These are phyloP conservation scores for Fistulina hepatica DNA, from an alignment of 1,284 basidiomycete species.

Conservation along the genomic window DNA sequence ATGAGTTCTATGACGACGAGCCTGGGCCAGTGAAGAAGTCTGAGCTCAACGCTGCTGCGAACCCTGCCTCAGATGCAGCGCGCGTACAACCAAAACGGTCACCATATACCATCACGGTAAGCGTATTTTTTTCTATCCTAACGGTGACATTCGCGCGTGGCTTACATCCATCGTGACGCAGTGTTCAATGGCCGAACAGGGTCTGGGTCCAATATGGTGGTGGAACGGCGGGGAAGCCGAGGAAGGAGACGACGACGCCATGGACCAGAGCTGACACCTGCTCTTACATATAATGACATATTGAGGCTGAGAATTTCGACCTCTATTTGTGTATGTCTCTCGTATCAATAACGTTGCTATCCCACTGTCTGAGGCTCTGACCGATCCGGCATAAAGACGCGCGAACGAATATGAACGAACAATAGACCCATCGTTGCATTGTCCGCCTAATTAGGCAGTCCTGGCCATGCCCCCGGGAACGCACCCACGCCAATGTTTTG, in stretches of 20 bases:
- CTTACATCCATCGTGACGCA: slow-evolving; percentile 24
- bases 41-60: slow-evolving; percentile 54
- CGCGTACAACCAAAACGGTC: no score
- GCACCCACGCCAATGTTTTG: no score
- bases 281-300: no score
- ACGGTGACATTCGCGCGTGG: not conserved
- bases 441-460: no score
- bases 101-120: slow-evolving; percentile 67
- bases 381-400: no score
- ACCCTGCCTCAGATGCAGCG: slow-evolving; percentile 20
- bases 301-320: no score
- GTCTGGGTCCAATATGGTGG: slow-evolving; percentile 69
- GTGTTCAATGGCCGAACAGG: slow-evolving; percentile 87
- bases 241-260: slow-evolving; percentile 28
- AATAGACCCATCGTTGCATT: no score
- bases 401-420: no score
- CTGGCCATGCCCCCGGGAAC: no score
- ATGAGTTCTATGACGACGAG: slow-evolving; percentile 87
- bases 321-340: no score
- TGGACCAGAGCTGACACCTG: slow-evolving; percentile 28
- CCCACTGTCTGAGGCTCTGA: no score
- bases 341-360: no score
- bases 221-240: slow-evolving; percentile 47
- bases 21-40: slow-evolving; percentile 73
- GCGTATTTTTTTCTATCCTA: slow-evolving; percentile 20